Base-by-base conservation (phyloP, 331 rosid genomes). In the Pyrus hybrid region DNA sequence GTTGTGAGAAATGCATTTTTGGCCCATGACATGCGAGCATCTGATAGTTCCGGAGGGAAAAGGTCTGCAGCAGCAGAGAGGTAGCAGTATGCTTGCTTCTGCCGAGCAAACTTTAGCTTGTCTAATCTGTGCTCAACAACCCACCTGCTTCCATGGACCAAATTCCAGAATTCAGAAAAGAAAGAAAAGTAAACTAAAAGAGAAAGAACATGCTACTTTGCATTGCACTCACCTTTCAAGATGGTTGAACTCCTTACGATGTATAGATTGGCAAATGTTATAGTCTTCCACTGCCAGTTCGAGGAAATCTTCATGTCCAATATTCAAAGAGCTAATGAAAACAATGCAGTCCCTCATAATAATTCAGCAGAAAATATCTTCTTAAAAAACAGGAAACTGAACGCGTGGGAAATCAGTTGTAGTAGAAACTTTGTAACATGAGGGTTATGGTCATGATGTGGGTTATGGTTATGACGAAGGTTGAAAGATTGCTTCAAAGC, bases 1-100 rank as follows among this genome's bases (percentile, higher is more conserved):
- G 90, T 87, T 43, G 49, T 43, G 17, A 43, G 49, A 43, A 43
- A 43, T 43, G 16, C 49, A 61, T 80, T 86, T 77, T 94, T 92
- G 1, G 97, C 89, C 95, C 92, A 92, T 7, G 99, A 85, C 67
- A 92, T 79, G 63, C 97, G 96, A 13, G 96, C 95, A 71, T 92
- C 95, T 18, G 83, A 56, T 79, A 85, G 78, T 86, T 92, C 96
- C 3, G 91, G 89, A 22, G 87, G 57, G 49, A 76, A 84, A 70
- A 85, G 78, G 69, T 88, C 77, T 65, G 91, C 96, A 25, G 88
- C 94, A 75, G 80, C 70, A 33, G 96, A 86, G 78, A 92, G 87
- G 49, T 43, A 94, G 67, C 91, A 88, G 68, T 93, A 93, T 2
- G 82, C 92, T 67, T 76, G 70, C 81, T 89, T 91, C 83, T 87